Base-by-base conservation (phyloP, 1,284 basidiomycete species). In the Trametes pubescens region DNA sequence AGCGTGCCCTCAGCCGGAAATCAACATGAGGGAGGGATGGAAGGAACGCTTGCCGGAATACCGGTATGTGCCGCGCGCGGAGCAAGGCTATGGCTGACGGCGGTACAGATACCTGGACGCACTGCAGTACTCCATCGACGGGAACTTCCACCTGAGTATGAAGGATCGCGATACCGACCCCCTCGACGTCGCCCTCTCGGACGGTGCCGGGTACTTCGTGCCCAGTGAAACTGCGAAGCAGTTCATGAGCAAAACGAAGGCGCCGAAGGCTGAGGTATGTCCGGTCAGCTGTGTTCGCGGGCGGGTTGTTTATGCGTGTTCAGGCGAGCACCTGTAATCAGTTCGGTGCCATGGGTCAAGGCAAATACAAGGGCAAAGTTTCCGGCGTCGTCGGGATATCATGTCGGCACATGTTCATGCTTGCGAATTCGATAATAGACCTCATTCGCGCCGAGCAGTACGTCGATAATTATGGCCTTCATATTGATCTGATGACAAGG, bases 1-100 rank as follows among this genome's bases (percentile, higher is more conserved):
- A 1, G 60, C 68, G 0, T 69, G 70, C 47, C 70, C 70, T 7
- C 70, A 71, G 21, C 52, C 57, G 5, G 63, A 51, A 10, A 61
- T 68, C 26, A 71, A 71, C 57, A 71, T 71, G 64, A 51, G 66
- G 14, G 54, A 62, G 0, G 48, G 53, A 11, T 69, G 68, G 65
- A 4, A 55, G 24, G 6, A 47, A 21, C 40, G 43, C 2, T 11
- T 32, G 16, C 43, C 24, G 5, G 24, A 44, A 21, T 56, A 21
- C 40, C 24, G 35, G 54, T 56, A 26, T 9, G 54, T 21, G 7
- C 22, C 22, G n/a, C 18, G 43, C 11, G 13, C 24, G 24, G 47
- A 5, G 4, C 5, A 16, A 21, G 9, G 47, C 26, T 26, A 2
- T 48, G 4, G 6, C 47, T 44, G 8, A 44, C n/a, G n/a, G 47